phyloP scores from a whole-genome alignment of 2,329 filamentous ascomycete species.

The Uncinocarpus reesii region DNA sequence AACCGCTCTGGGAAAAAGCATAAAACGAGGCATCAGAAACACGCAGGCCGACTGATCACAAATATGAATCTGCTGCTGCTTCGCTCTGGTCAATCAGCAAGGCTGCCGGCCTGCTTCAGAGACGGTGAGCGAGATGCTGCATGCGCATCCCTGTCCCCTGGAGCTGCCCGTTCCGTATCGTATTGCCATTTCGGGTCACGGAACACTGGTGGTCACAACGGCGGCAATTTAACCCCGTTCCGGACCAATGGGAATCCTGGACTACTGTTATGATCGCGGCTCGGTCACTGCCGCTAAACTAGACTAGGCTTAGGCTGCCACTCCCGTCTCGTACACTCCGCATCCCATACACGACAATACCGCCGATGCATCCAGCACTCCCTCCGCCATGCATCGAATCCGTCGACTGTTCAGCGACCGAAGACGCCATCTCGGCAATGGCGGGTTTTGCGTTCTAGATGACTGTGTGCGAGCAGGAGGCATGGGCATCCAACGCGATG shows the following conservation, averaged over 20 bases:
- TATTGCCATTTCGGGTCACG: neutral
- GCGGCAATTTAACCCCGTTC: constrained; percentile 6
- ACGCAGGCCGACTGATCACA: neutral
- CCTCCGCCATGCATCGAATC: too few species aligned
- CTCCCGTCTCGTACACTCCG: neutral
- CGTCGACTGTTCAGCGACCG: too few species aligned
- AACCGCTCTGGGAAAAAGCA: neutral
- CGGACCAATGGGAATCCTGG: neutral
- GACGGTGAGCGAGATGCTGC: too few species aligned
- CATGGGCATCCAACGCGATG: too few species aligned
- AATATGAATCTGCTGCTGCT: neutral
- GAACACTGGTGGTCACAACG: neutral
- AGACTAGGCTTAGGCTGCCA: neutral
- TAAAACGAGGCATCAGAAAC: neutral
- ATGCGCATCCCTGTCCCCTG: too few species aligned
- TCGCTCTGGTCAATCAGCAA: too few species aligned
- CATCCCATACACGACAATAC: neutral
- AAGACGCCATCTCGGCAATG: too few species aligned
- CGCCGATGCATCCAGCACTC: too few species aligned
- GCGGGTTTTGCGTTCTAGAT: too few species aligned
- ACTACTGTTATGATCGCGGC: too few species aligned
- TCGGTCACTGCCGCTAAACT: neutral
- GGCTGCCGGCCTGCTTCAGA: too few species aligned
- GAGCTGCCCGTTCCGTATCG: neutral
- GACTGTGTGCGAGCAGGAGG: too few species aligned